Percentiles rank a stretch among this genome's conserved stretches.
Evolutionary conservation across 2,329 filamentous ascomycete species (phyloP).

Genomic region (Aspergillus transmontanensis): DNA sequence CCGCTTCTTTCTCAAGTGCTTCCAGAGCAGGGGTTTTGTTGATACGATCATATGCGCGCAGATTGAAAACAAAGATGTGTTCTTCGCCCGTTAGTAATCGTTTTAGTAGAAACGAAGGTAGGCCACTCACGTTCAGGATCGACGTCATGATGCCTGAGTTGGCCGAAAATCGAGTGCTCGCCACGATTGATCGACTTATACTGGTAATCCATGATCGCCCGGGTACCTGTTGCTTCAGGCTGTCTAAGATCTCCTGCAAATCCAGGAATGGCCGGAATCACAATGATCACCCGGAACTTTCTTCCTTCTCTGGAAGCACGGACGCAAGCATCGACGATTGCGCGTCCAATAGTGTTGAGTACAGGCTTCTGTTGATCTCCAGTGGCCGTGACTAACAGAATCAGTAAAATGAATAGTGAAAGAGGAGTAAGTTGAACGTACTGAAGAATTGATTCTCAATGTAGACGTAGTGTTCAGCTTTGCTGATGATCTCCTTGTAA

Average conservation of each 20-base stretch:
- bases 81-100: conserved; percentile 43
- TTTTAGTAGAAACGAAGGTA: conserved; percentile 40
- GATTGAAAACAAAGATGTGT: conserved; percentile 91
- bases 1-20: conserved; percentile 77
- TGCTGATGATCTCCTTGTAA: conserved; percentile 80
- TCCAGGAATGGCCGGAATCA: conserved; percentile 89
- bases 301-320: conserved; percentile 77
- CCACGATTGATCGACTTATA: conserved; percentile 95
- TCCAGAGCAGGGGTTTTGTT: conserved; percentile 76
- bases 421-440: conserved; percentile 27
- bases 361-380: conserved; percentile 84
- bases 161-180: conserved; percentile 84
- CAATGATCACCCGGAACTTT: conserved; percentile 86
- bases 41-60: conserved; percentile 88
- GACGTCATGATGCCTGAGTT: conserved; percentile 71
- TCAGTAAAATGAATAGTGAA: conserved; percentile 23
- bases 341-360: conserved; percentile 81
- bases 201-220: conserved; percentile 98
- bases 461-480: conserved; percentile 90
- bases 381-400: conserved; percentile 70
- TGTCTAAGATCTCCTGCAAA: conserved; percentile 90
- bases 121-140: conserved; percentile 61
- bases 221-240: conserved; percentile 79
- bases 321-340: conserved; percentile 89
- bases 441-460: conserved; percentile 99